Evolutionary conservation across 768 basidiomycete genomes (phyloP).

Genomic region (Sporobolomyces pararoseus): DNA sequence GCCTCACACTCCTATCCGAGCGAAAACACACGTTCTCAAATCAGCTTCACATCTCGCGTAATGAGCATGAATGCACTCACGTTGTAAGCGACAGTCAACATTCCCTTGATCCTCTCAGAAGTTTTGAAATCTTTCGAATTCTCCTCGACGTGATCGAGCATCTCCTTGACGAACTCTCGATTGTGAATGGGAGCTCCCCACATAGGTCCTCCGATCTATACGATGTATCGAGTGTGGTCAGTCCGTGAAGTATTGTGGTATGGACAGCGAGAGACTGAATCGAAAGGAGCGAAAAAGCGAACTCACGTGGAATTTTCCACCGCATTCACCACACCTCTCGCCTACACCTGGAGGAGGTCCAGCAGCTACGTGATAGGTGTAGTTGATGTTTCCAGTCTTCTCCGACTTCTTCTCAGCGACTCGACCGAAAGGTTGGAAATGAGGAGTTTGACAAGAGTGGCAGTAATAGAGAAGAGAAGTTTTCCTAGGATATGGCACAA

Average conservation of each 20-base stretch:
- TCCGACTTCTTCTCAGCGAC: conserved; percentile 62
- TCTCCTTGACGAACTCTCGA: conserved; percentile 64
- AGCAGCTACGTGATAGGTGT: conserved; percentile 65
- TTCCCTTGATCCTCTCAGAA: conserved; percentile 77
- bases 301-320: conserved; percentile 67
- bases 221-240: not conserved
- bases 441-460: conserved; percentile 71
- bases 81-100: conserved; percentile 85
- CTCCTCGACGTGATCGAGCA: conserved; percentile 63
- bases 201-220: conserved; percentile 87
- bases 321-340: conserved; percentile 76
- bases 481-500: conserved; percentile 63
- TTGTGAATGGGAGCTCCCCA: conserved; percentile 89
- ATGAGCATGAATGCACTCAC: conserved; percentile 53
- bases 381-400: conserved; percentile 57
- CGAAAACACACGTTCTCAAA: no score
- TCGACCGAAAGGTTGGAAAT: conserved; percentile 80
- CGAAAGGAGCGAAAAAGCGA: not conserved
- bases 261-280: not conserved
- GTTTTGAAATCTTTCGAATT: conserved; percentile 53
- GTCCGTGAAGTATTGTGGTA: no score
- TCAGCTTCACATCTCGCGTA: not conserved
- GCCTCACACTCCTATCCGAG: conserved; percentile 62
- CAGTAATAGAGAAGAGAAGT: conserved; percentile 82
- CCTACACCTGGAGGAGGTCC: conserved; percentile 57